Base-by-base conservation (phyloP, 2,329 filamentous ascomycete species). In the Lomentospora prolificans region DNA sequence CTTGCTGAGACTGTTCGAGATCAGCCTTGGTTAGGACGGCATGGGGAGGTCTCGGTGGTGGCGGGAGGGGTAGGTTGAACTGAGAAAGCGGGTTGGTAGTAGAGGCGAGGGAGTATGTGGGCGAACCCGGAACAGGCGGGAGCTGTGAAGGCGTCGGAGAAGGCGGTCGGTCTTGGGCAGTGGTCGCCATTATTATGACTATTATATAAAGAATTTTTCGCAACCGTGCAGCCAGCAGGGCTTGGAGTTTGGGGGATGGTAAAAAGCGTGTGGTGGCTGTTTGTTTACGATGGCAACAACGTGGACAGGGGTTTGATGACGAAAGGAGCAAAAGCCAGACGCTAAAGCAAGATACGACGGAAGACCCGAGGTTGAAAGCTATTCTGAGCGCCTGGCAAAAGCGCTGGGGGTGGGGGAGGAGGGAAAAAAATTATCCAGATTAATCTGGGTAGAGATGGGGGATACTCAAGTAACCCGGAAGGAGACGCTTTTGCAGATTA, bases 1-100 rank as follows among this genome's bases (percentile, higher is more conserved):
- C 80, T 12, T 74, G 69, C 59, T 85, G 82, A 0, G 82, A 85
- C 57, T 74, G 71, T 60, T 81, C 80, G 59, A 86, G 79, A 66
- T 87, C 84, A 65, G 75, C 69, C 64, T 83, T 82, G 54, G 78
- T 80, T 57, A 86, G 78, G 55, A 86, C 75, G 58, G 81, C 74
- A 62, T 84, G 77, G 14, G 74, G 64, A n/a, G 79, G 73, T 28
- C 73, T 75, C 2, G 81, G 81, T 4, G 81, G 75, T 3, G 81
- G 82, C n/a, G 82, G 82, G 2, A 78, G 72, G 1, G 82, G 81
- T 5, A 85, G 73, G 65, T 75, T 79, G 69, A 78, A 83, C 28
- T 77, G 70, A 5, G 80, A 81, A 46, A 83, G 67, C 4, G 78
- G 80, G 62, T 82, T 81, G 31, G 81, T 74, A 17, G 82, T 85